These are phyloP conservation scores for Trametes coccinea DNA, from an alignment of 768 basidiomycete genomes.

Conservation along the genomic window DNA sequence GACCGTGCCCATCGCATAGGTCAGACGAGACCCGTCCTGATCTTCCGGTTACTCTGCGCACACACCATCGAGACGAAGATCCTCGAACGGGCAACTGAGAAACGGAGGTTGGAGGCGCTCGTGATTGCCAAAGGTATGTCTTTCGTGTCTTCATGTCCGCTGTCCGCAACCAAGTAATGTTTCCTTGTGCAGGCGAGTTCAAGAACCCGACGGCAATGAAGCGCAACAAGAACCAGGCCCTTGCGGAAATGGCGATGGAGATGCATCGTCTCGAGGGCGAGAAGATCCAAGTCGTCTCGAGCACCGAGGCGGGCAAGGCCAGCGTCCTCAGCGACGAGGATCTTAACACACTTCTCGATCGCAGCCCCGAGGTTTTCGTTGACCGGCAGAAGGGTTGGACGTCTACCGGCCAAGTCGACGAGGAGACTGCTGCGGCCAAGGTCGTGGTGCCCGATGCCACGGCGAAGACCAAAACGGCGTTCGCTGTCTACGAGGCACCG, in stretches of 20 bases:
- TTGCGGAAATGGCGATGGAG: conserved; percentile 79
- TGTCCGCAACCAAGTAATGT: too few relatives aligned
- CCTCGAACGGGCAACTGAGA: conserved; percentile 83
- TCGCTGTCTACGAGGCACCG: conserved; percentile 77
- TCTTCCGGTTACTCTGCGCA: conserved; percentile 83
- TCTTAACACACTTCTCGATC: conserved; percentile 77
- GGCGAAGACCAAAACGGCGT: conserved; percentile 48
- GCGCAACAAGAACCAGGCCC: conserved; percentile 58
- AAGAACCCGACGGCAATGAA: conserved; percentile 62
- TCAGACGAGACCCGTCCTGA: conserved; percentile 86
- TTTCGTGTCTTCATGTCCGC: background rate
- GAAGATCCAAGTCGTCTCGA: conserved; percentile 83
- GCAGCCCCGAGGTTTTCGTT: conserved; percentile 70
- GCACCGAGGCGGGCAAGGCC: conserved; percentile 66
- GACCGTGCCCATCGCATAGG: conserved; percentile 96
- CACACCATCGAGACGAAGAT: conserved; percentile 93
- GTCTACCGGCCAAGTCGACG: conserved; percentile 39
- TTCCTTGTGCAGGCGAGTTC: conserved; percentile 61
- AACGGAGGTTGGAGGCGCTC: conserved; percentile 88
- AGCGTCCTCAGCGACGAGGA: conserved; percentile 82
- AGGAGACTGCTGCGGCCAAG: conserved; percentile 16
- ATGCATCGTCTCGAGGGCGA: conserved; percentile 83
- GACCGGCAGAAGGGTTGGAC: conserved; percentile 77
- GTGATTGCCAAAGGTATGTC: conserved; percentile 90
- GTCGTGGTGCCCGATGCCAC: conserved; percentile 15